Conservation (phyloP, 176 grass and related monocot genomes). For the Avena sativa region DNA sequence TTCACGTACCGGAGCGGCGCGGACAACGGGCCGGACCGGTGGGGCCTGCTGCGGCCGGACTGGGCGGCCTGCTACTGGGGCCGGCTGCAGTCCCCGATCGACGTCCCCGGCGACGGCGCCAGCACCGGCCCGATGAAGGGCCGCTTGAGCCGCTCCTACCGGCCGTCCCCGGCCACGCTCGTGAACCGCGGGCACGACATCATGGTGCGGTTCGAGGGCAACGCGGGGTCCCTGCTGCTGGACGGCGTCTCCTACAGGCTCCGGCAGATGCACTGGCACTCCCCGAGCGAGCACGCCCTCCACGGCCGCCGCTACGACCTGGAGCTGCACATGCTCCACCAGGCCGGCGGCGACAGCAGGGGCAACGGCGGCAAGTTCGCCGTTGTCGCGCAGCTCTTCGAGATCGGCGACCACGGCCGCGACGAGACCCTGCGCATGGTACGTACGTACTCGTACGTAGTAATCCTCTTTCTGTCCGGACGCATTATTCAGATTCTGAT, state of each 20-base stretch:
- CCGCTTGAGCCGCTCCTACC: constrained; percentile 50
- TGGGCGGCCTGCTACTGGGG: constrained; percentile 62
- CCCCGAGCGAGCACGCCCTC: constrained; percentile 81
- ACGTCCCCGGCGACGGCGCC: constrained; percentile 8
- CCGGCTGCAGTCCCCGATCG: constrained; percentile 64
- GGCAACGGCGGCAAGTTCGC: constrained; percentile 33
- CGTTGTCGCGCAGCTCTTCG: constrained; percentile 67
- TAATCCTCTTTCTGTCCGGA: too few species aligned
- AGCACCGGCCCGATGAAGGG: neutral
- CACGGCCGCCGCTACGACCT: constrained; percentile 60
- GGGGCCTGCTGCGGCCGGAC: constrained; percentile 56
- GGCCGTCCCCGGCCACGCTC: constrained; percentile 44
- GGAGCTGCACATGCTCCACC: constrained; percentile 87
- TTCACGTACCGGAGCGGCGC: constrained; percentile 57
- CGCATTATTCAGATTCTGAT: too few species aligned
- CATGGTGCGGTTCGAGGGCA: constrained; percentile 64
- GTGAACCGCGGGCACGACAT: constrained; percentile 73
- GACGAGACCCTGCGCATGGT: constrained; percentile 69
- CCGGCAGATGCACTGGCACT: constrained; percentile 85
- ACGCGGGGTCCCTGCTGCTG: constrained; percentile 59
- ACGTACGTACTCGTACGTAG: too few species aligned
- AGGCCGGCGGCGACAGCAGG: constrained; percentile 23
- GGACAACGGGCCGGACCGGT: constrained; percentile 59
- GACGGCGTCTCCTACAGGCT: constrained; percentile 61
- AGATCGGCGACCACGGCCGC: neutral